A percentile compares a stretch with the other conserved stretches of the same genome.
These are phyloP conservation scores for Escovopsis sp. DNA, from an alignment of 2,329 filamentous ascomycete genomes.

Conservation along the genomic window DNA sequence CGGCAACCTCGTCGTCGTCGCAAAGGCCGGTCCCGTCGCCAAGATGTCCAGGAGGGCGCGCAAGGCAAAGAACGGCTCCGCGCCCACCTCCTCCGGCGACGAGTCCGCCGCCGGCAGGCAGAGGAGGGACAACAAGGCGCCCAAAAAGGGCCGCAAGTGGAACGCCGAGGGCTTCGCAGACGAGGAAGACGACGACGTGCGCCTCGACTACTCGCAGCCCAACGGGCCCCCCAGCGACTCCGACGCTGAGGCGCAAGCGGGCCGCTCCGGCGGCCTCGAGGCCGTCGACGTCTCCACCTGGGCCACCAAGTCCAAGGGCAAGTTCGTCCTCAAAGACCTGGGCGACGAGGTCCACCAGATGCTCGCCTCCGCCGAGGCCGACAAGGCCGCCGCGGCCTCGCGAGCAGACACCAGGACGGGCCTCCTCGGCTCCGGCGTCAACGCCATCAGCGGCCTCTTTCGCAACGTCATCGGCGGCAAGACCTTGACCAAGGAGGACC, in stretches of 20 bases:
- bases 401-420: conserved; percentile 36
- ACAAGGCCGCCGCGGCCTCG: conserved; percentile 34
- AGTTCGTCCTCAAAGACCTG: conserved; percentile 86
- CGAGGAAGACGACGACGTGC: conserved; percentile 56
- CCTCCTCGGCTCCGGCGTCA: conserved; percentile 65
- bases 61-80: conserved; percentile 51
- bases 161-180: conserved; percentile 77
- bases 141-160: conserved; percentile 91
- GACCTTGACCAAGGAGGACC: conserved; percentile 72
- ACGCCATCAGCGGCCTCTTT: conserved; percentile 76
- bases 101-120: conserved; percentile 43
- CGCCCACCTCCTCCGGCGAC: conserved; percentile 67
- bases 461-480: conserved; percentile 92
- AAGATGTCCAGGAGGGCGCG: conserved; percentile 72
- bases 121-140: conserved; percentile 41
- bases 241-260: conserved; percentile 29
- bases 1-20: conserved; percentile 51
- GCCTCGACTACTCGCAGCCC: conserved; percentile 76
- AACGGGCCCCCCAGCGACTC: conserved; percentile 33
- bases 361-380: conserved; percentile 61
- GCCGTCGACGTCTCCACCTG: conserved; percentile 65
- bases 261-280: conserved; percentile 48
- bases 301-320: conserved; percentile 76
- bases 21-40: conserved; percentile 57
- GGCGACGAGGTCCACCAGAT: conserved; percentile 90